Base-by-base conservation (phyloP, 352 stramenopile genomes). In the Phytophthora pini region DNA sequence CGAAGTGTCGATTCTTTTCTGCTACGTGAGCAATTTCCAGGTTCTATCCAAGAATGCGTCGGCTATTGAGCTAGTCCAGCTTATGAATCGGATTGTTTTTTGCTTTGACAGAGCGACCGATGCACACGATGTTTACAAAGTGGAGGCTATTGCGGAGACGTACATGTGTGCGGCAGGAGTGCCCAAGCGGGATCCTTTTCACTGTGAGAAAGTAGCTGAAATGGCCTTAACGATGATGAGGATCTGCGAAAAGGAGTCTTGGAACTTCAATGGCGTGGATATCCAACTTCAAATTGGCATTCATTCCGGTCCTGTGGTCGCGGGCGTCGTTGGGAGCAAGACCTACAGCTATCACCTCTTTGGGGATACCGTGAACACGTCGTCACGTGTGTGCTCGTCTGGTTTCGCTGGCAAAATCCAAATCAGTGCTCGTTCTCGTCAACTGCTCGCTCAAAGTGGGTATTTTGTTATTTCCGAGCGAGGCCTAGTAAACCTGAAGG, bases 1-100 rank as follows among this genome's bases (percentile, higher is more conserved):
- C 17, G 80, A 92, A 56, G 88, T 95, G 3, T 94, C 87, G 5
- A 88, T 94, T 41, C 59, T 94, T 12, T 94, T 94, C 48, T 93
- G 84, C 61, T 90, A 93, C 48, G 79, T 94, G 51, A 88, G 79
- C 72, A 87, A 95, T 47, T 96, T 96, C 50, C 79, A 92, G 46
- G 66, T 62, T 10, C 72, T 94, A 22, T 89, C 79, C 13, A 82
- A 79, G 29, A 70, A 90, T 32, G 74, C 88, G 17, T 86, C 69
- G 6, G 79, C 87, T 12, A 90, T 90, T 50, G 78, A 94, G 26
- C 76, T 97, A 24, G 82, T 97, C 8, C 88, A 92, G 52, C 75
- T 94, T 11, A 88, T 96, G 65, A 93, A 97, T 56, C 84, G 76
- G n/a, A 87, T 94, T 34, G 92, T 92, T 26, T 94, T 91, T 41